Conservation (phyloP, 1,284 basidiomycete species). For the Irpex sp. region DNA sequence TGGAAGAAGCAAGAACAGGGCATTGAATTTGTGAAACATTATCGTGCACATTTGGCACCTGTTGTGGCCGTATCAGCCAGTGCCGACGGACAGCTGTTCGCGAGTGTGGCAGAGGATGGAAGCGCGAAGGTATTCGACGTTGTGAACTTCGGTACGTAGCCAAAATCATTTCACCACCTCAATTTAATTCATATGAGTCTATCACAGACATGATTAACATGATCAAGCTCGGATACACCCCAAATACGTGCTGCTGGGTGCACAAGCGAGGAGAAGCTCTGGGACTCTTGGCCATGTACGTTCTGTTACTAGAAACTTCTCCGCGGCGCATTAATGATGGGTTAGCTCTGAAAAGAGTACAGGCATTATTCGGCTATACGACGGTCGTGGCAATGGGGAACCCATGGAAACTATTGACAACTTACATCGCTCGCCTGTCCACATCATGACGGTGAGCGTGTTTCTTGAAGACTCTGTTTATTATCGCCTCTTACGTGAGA, state of each 20-base stretch:
- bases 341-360: conserved; percentile 75
- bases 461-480: background rate
- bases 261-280: conserved; percentile 87
- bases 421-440: conserved; percentile 85
- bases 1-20: conserved; percentile 98
- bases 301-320: conserved; percentile 13
- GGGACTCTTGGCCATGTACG: conserved; percentile 84
- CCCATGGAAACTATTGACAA: conserved; percentile 74
- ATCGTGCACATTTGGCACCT: conserved; percentile 85
- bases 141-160: conserved; percentile 53
- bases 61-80: conserved; percentile 84
- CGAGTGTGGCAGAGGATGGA: conserved; percentile 83
- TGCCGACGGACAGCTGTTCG: conserved; percentile 90
- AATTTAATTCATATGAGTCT: too few relatives aligned
- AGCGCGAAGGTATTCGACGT: conserved; percentile 96
- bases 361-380: conserved; percentile 84
- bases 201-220: conserved; percentile 96
- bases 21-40: conserved; percentile 93
- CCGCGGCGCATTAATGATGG: conserved; percentile 20
- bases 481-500: conserved; percentile 1
- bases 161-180: too few relatives aligned
- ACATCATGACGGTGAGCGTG: conserved; percentile 78
- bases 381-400: conserved; percentile 82
- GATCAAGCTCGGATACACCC: conserved; percentile 82
- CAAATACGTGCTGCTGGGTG: conserved; percentile 91